A percentile compares a stretch with the other conserved stretches of the same genome.
Conservation (phyloP, 2,329 filamentous ascomycete genomes). For the Pseudocercospora vitis region DNA sequence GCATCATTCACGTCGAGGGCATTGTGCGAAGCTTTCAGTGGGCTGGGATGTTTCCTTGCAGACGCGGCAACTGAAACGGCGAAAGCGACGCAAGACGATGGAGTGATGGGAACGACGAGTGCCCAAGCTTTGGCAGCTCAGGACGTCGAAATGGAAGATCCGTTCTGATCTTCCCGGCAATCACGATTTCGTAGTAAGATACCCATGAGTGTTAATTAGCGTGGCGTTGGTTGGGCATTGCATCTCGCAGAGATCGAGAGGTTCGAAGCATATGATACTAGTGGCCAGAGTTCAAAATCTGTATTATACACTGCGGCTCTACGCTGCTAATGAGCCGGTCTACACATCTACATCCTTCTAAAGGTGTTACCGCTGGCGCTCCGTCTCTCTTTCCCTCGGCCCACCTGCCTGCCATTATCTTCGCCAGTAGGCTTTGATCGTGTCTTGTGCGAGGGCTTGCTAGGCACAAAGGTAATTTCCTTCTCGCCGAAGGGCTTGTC, state of each 20-base stretch:
- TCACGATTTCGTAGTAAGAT: slow-evolving; percentile 19
- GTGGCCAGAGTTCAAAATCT: background rate
- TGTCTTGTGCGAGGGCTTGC: slow-evolving; percentile 46
- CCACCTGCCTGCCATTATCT: slow-evolving; percentile 33
- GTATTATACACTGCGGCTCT: background rate
- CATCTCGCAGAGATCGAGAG: background rate
- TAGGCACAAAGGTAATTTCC: slow-evolving; percentile 71
- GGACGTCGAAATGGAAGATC: slow-evolving; percentile 48
- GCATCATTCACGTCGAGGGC: slow-evolving; percentile 78
- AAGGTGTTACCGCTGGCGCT: slow-evolving; percentile 78
- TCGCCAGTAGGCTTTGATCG: slow-evolving; percentile 28
- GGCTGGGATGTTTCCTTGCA: slow-evolving; percentile 80
- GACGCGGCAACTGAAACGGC: slow-evolving; percentile 61
- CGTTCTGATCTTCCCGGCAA: slow-evolving; percentile 34
- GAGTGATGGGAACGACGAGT: slow-evolving; percentile 36
- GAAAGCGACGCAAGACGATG: slow-evolving; percentile 36
- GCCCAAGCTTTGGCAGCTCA: slow-evolving; percentile 60
- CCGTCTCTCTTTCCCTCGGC: slow-evolving; percentile 53
- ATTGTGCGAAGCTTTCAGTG: slow-evolving; percentile 85
- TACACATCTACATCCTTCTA: slow-evolving; percentile 56
- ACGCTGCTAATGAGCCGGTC: background rate
- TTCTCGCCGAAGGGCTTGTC: slow-evolving; percentile 53
- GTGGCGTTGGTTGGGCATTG: slow-evolving; percentile 10
- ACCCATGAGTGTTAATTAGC: slow-evolving; percentile 18
- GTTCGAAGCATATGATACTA: too few relatives aligned